phyloP scores from a whole-genome alignment of 2,329 filamentous ascomycete species.

The Dothideomycetes sp. region DNA sequence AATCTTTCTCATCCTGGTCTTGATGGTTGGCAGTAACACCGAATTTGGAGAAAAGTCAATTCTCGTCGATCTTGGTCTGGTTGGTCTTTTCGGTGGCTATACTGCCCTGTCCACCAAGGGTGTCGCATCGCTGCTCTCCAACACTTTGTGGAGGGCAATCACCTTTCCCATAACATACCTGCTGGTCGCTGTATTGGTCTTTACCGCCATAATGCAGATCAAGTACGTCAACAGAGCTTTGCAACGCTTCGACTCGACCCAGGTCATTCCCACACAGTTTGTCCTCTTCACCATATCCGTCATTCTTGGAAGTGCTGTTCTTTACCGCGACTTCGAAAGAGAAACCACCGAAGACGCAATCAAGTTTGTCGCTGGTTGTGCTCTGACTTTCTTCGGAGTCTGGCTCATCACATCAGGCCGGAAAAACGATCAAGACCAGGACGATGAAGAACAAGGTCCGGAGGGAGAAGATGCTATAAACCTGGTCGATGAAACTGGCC shows the following conservation, averaged over 20 bases:
- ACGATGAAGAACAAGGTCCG: slow-evolving; percentile 23
- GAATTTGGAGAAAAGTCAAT: slow-evolving; percentile 79
- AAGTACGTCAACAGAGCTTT: slow-evolving; percentile 87
- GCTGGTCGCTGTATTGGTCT: slow-evolving; percentile 66
- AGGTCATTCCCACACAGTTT: slow-evolving; percentile 96
- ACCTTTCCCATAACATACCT: slow-evolving; percentile 86
- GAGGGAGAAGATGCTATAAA: slow-evolving; percentile 32
- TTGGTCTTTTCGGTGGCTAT: slow-evolving; percentile 90
- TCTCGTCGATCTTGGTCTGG: slow-evolving; percentile 82
- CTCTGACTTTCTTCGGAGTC: slow-evolving; percentile 91
- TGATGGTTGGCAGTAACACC: slow-evolving; percentile 69
- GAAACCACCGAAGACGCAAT: slow-evolving; percentile 60
- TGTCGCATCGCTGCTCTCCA: slow-evolving; percentile 87
- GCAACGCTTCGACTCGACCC: slow-evolving; percentile 90
- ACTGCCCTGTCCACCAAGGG: slow-evolving; percentile 96
- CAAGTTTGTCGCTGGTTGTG: slow-evolving; percentile 84
- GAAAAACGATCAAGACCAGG: slow-evolving; percentile 48
- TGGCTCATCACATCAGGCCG: slow-evolving; percentile 90
- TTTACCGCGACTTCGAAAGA: slow-evolving; percentile 91
- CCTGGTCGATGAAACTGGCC: slow-evolving; percentile 27
- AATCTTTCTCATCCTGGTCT: slow-evolving; percentile 55
- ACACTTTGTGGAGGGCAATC: slow-evolving; percentile 77
- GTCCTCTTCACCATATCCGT: slow-evolving; percentile 93
- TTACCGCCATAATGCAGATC: slow-evolving; percentile 90
- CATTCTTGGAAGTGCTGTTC: slow-evolving; percentile 81